phyloP scores from a whole-genome alignment of 805 yeast species.

The Scheffersomyces spartinae region DNA sequence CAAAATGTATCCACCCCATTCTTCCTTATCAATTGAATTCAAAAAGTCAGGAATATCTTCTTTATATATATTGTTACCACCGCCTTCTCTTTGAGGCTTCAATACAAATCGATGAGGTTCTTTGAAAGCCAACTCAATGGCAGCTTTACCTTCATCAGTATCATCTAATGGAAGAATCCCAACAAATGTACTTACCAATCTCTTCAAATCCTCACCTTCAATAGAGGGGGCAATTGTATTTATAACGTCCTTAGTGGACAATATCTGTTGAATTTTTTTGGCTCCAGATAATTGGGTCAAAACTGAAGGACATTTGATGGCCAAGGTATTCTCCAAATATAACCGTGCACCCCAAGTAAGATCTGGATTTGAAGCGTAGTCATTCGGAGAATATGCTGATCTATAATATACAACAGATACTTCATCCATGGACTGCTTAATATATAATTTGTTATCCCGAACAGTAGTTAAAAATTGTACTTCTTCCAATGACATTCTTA shows the following conservation, averaged over 20 bases:
- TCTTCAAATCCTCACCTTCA: constrained; percentile 13
- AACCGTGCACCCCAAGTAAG: constrained; percentile 72
- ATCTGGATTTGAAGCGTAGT: constrained; percentile 45
- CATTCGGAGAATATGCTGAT: constrained; percentile 79
- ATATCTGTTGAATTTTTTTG: constrained; percentile 84
- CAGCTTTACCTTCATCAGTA: constrained; percentile 46
- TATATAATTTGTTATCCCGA: constrained; percentile 33
- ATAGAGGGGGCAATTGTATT: constrained; percentile 31
- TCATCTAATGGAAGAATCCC: constrained; percentile 79
- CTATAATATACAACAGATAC: constrained; percentile 85
- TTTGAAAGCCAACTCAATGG: constrained; percentile 56
- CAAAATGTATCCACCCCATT: constrained; percentile 84
- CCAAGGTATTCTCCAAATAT: constrained; percentile 57
- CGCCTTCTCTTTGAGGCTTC: constrained; percentile 98
- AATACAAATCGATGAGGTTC: constrained; percentile 65
- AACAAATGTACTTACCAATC: constrained; percentile 59
- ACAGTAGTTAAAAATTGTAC: constrained; percentile 33
- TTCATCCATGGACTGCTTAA: constrained; percentile 49
- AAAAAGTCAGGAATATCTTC: constrained; percentile 73
- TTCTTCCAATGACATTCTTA: constrained; percentile 58
- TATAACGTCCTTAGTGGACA: constrained; percentile 46
- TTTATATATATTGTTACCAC: constrained; percentile 90
- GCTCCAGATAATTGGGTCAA: constrained; percentile 88
- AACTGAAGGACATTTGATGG: constrained; percentile 87
- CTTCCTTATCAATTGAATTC: constrained; percentile 42